Base-by-base conservation (phyloP, 768 basidiomycete species). In the Cystobasidium onofrii region DNA sequence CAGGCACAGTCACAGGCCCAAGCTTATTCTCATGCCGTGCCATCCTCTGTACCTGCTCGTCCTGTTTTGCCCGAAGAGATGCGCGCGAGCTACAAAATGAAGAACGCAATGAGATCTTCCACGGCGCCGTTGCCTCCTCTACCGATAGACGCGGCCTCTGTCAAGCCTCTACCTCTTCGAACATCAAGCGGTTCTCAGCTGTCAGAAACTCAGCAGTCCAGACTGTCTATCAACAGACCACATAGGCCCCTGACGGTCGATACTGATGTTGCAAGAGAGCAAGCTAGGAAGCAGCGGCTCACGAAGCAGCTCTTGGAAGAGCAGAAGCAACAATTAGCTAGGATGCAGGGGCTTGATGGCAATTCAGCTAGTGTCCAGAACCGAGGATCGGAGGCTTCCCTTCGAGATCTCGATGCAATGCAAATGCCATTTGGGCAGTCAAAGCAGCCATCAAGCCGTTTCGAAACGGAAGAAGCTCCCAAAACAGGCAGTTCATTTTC, bases 121-220 rank as follows among this genome's bases (percentile, higher is more conserved):
- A 67, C 65, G 9, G 65, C 31, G 13, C 63, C 63, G 13, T 27
- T 67, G 44, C 65, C 65, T 23, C 15, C 44, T 46, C 20, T 52
- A 31, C 65, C 63, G 23, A 17, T 12, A 7, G 18, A 20, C 15
- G n/a, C 46, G 4, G 46, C 46, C n/a, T 50, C 20, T 4, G 20
- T 7, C 4, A 50, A 50, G 18, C 46, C 46, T 20, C 18, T 50
- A 20, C 46, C 46, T n/a, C 31, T 34, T 41, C 63, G 33, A 29
- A 17, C 15, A 4, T 39, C 31, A 2, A 64, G 15, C 34, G 43
- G 63, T 7, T 39, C 17, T 31, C 63, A 39, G 18, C 41, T 13
- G 7, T 31, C 10, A 39, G 20, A 33, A 20, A 18, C 17, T 41
- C 31, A n/a, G 25, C n/a, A 34, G 41, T 27, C 39, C 33, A 64